Evolutionary conservation across 495 filamentous ascomycete genomes (phyloP).

Genomic region (Tuber melanosporum): DNA sequence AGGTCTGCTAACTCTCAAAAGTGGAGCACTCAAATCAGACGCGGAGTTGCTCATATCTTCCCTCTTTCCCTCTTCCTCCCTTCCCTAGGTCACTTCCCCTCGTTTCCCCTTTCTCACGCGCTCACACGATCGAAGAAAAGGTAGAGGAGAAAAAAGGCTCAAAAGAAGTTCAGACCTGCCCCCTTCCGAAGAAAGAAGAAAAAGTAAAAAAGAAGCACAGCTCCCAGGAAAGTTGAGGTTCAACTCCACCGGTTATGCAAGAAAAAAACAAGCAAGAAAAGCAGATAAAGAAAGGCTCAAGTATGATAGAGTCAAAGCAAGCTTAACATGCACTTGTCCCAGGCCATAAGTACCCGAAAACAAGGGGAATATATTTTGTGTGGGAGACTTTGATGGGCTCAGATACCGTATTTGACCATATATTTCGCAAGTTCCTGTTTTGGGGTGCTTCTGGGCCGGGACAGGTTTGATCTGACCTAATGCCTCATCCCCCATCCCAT

Average conservation of each 20-base stretch:
- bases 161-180: background rate
- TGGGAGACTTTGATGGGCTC: no score
- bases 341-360: no score
- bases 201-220: background rate
- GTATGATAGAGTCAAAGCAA: background rate
- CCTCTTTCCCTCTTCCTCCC: background rate
- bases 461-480: background rate
- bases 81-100: background rate
- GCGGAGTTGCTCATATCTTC: background rate
- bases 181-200: background rate
- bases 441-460: no score
- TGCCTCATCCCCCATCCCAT: background rate
- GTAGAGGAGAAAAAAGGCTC: background rate
- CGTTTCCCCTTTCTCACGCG: background rate
- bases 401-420: no score
- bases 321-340: no score
- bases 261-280: background rate
- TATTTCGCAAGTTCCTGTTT: no score
- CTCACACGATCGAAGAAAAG: background rate
- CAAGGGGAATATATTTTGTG: no score
- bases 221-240: background rate
- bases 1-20: slow-evolving; percentile 81
- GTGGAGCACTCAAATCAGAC: slow-evolving; percentile 56
- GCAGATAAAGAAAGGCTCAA: background rate
- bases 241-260: background rate